Base-by-base conservation (phyloP, 257 asterid species). In the Echites panduratus region DNA sequence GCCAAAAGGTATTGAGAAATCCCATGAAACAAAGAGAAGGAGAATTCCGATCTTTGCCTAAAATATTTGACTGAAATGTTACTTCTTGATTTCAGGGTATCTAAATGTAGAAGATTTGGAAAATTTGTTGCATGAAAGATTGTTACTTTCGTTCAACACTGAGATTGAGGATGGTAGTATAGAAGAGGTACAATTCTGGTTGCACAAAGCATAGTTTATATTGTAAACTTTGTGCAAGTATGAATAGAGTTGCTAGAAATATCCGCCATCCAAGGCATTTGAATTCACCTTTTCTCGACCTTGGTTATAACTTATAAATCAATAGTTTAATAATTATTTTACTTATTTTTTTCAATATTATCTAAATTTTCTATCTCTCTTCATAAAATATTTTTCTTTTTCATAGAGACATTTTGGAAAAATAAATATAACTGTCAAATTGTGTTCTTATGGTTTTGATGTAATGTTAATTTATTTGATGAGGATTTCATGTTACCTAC, bases 111-210 rank as follows among this genome's bases (percentile, higher is more conserved):
- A 83, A 64, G 84, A 85, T 20, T 70, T 85, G 64, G 87, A 83
- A 80, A 81, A 70, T 75, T 71, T 83, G 79, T 76, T 85, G 71
- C 81, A 85, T 71, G 89, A 85, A 50, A 85, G 80, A 32, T 66
- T 85, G 83, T 64, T 86, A 49, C 88, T 86, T 54, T 76, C 82
- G 63, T 86, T 86, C 84, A 84, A 84, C 80, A 84, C 90, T 32
- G 90, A 86, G 75, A 86, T 86, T 64, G 88, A 86, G 58, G 90
- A 86, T 80, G 88, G 88, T 69, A 86, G 88, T 72, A 84, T 84
- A 41, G 90, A 86, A 64, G 82, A 86, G 87, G 90, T 84, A 64
- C 32, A 61, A 61, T 7, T 61, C 32, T 3, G 9, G 56, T 20
- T 49, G 1, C 47, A 19, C 41, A 9, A 65, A 27, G n/a, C 27